These are phyloP conservation scores for Spiraea crenata DNA, from an alignment of 331 rosid genomes.

Conservation along the genomic window DNA sequence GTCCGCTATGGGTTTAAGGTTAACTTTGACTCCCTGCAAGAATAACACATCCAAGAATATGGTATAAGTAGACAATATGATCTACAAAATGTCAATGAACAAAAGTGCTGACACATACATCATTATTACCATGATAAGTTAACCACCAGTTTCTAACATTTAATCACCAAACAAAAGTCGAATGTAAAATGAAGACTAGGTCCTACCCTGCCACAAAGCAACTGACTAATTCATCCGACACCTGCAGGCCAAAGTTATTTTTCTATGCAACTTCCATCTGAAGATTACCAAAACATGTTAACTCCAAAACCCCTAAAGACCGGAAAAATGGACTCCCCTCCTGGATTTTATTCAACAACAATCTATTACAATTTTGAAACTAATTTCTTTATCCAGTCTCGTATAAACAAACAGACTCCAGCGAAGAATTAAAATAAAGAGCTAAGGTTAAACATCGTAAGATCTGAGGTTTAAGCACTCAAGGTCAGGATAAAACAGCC, in stretches of 20 bases:
- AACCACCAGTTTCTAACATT: neutral
- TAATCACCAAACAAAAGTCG: neutral
- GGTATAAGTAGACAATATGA: neutral
- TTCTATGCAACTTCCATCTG: neutral
- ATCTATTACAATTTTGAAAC: neutral
- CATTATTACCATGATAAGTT: neutral
- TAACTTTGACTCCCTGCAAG: slow-evolving; percentile 39
- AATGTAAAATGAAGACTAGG: neutral
- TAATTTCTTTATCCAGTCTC: too few species aligned
- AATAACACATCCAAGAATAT: slow-evolving; percentile 3
- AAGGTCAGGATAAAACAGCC: neutral
- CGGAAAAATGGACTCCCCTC: neutral
- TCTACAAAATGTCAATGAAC: neutral
- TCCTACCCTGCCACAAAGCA: neutral
- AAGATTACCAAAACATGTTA: neutral
- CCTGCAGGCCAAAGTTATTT: neutral
- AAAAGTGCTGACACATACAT: neutral
- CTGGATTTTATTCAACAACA: too few species aligned
- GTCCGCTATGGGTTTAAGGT: slow-evolving; percentile 28
- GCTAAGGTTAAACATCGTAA: neutral
- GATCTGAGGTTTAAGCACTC: neutral
- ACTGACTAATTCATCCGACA: neutral
- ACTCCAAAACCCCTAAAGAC: neutral
- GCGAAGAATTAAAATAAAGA: neutral
- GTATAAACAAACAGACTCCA: too few species aligned